Base-by-base conservation (phyloP, 805 yeast species). In the Metschnikowia proteae region DNA sequence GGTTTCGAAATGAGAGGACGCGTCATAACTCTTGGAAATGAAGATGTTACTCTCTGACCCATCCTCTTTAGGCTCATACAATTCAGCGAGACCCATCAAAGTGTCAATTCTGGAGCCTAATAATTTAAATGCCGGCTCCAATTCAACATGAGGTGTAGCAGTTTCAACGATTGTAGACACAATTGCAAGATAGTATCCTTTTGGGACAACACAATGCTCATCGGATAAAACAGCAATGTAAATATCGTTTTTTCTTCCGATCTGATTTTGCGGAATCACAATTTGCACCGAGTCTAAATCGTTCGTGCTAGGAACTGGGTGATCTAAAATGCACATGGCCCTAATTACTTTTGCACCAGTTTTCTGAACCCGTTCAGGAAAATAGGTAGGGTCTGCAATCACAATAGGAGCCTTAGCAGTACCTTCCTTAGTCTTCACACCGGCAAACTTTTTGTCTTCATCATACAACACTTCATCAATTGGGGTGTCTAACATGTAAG, bases 311-410 rank as follows among this genome's bases (percentile, higher is more conserved):
- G 96, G 87, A 45, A 94, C 77, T 31, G 97, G 95, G 62, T 90
- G 97, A 60, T 91, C 86, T 62, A 94, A 74, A 51, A 94, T 79
- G 66, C 98, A 90, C 75, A 94, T 78, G 44, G 94, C 94, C 60
- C 95, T 79, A 54, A 87, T 84, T 46, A 87, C 94, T 61, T 74
- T 81, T 55, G 80, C 75, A 35, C 92, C 94, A 4, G 88, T 82
- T 64, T 82, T 75, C 60, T 78, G 75, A 41, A 87, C 94, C 64
- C 78, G 81, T 42, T 82, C 84, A 3, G 97, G 97, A 82, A 94
- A 94, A 63, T 94, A 94, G 17, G 98, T 92, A 50, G 99, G 99
- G 67, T 94, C 99, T 26, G 96, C 96, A 71, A 94, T 90, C 32
- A 94, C 95, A 50, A 90, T 73, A 53, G 96, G 96, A 0, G 99